Base-by-base conservation (phyloP, 2,329 filamentous ascomycete species). In the Botrytis sinoallii region DNA sequence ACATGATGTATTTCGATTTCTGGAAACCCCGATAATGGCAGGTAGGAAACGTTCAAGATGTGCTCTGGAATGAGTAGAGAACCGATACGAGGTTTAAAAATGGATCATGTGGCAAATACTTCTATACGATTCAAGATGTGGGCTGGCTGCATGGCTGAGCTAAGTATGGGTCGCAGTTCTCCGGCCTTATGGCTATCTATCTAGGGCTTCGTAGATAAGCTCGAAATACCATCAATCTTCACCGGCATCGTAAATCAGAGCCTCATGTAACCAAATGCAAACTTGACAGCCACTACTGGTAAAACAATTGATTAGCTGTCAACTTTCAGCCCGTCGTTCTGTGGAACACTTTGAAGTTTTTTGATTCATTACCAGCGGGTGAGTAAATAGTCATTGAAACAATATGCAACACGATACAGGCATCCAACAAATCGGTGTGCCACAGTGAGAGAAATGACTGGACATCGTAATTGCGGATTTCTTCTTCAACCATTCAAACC, bases 391-490 rank as follows among this genome's bases (percentile, higher is more conserved):
- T 55, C 8, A 40, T 40, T 55, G 32, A 29, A 55, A 22, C 35
- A 38, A 22, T 32, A 52, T 55, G 64, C 32, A 55, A 67, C 42
- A 55, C 65, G 65, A 67, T 55, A 68, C 46, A 68, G 35, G 65
- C 35, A 68, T 42, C 46, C 46, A 22, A 29, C 35, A 38, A 68
- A 68, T 68, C 65, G 48, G 65, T 46, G 65, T 40, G 65, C 48
- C 48, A n/a, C 25, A 55, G 12, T 55, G 20, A 7, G 35, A 35
- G 48, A 55, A n/a, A 68, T 22, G 38, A 68, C 16, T 25, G 32
- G n/a, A 40, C 25, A 55, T 68, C 65, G 65, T 68, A 68, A 68
- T 68, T 68, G 65, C 38, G 65, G 48, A 55, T 68, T 66, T 20
- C 35, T 40, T 55, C 59, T 61, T 29, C 20, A 48, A 25, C 32